Conservation (phyloP, 192 early-diverging fungal species). For the Pilobolus umbonatus region DNA sequence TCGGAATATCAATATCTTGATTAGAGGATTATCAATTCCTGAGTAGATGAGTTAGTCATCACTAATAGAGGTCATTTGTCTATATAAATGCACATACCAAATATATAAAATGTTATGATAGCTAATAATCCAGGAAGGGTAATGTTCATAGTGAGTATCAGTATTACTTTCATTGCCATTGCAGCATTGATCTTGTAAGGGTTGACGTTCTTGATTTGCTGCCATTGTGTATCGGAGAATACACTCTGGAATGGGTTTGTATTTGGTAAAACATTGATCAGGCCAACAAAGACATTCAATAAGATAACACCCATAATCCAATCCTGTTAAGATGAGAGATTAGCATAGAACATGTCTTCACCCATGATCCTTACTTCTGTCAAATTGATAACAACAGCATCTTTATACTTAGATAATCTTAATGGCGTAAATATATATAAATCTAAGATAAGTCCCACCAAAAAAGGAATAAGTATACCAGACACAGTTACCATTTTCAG, state of each 20-base stretch:
- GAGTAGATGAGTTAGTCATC: neutral
- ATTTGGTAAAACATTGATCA: slow-evolving; percentile 12
- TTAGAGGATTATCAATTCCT: slow-evolving; percentile 14
- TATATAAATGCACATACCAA: slow-evolving; percentile 2
- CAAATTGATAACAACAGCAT: neutral
- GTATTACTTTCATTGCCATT: too few relatives aligned
- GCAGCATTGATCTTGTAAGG: too few relatives aligned
- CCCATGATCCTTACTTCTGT: neutral
- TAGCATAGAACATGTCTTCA: neutral
- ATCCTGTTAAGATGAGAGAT: slow-evolving; percentile 3
- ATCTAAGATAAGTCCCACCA: slow-evolving; percentile 65
- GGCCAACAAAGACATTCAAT: slow-evolving; percentile 16
- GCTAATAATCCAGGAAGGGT: slow-evolving; percentile 8
- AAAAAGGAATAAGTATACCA: slow-evolving; percentile 59
- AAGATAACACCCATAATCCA: slow-evolving; percentile 20
- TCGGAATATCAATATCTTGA: slow-evolving; percentile 21
- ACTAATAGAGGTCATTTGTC: neutral
- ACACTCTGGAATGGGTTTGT: too few relatives aligned
- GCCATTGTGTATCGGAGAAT: too few relatives aligned
- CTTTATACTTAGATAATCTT: neutral
- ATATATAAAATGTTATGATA: slow-evolving; percentile 1
- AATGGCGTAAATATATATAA: slow-evolving; percentile 67
- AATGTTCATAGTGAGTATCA: neutral
- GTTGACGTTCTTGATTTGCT: too few relatives aligned
- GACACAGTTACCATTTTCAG: slow-evolving; percentile 46